These are phyloP conservation scores for Dendrobium nobile DNA, from an alignment of 106 monocot genomes.

Conservation along the genomic window DNA sequence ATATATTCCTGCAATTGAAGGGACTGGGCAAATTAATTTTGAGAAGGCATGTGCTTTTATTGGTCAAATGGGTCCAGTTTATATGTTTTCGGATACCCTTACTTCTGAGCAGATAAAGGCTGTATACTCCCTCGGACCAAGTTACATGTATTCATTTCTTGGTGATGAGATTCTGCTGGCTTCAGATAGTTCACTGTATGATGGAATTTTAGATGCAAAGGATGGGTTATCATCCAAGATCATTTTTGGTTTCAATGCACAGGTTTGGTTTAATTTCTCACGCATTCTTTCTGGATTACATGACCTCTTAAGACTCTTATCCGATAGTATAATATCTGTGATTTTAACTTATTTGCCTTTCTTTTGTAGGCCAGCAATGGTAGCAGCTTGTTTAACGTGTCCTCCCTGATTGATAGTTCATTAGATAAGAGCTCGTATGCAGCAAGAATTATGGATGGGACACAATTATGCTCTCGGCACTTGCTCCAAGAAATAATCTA, in stretches of 20 bases:
- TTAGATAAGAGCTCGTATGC: conserved; percentile 52
- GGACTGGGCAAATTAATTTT: conserved; percentile 21
- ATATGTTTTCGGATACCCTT: conserved; percentile 79
- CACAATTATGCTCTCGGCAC: conserved; percentile 82
- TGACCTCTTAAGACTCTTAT: neutral
- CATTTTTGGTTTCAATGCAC: conserved; percentile 93
- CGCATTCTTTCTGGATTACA: neutral
- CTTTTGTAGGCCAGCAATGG: conserved; percentile 65
- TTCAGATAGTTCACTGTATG: conserved; percentile 43
- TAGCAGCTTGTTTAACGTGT: conserved; percentile 71
- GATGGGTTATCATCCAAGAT: conserved; percentile 87
- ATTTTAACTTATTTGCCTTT: conserved; percentile 2
- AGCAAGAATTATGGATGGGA: conserved; percentile 70
- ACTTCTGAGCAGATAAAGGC: conserved; percentile 81
- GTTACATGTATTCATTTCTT: conserved; percentile 91
- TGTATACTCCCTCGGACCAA: conserved; percentile 79
- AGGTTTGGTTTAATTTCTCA: conserved; percentile 40
- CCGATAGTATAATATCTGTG: neutral
- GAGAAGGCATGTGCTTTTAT: conserved; percentile 59
- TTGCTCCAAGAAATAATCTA: conserved; percentile 91
- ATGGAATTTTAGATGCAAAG: conserved; percentile 60
- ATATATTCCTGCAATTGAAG: conserved; percentile 38
- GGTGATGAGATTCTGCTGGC: conserved; percentile 50
- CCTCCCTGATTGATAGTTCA: conserved; percentile 37
- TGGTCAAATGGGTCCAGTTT: conserved; percentile 96